Percentiles rank a stretch among this genome's conserved stretches.
phyloP scores from a whole-genome alignment of 345 rosid species.

The Lepidium didymum region DNA sequence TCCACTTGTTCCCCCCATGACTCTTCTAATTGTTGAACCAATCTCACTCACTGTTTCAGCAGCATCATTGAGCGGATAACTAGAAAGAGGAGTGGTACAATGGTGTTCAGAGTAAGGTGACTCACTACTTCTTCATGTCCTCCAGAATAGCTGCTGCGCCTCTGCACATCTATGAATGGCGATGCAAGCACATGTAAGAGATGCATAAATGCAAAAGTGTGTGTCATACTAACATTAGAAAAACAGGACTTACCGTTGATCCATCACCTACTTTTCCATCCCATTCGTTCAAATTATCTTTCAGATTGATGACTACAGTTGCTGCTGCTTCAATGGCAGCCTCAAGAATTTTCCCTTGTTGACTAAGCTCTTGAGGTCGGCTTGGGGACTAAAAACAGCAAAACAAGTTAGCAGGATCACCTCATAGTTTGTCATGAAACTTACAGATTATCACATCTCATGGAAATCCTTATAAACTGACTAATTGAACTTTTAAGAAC shows the following conservation, averaged over 20 bases:
- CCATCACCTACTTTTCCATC: conserved; percentile 96
- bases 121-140: conserved; percentile 77
- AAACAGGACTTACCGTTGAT: conserved; percentile 62
- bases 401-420: background rate
- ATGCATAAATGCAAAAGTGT: background rate
- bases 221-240: background rate
- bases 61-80: conserved; percentile 92
- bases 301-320: conserved; percentile 52
- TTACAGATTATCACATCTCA: background rate
- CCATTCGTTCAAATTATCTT: conserved; percentile 83
- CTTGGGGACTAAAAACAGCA: conserved; percentile 24
- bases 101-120: background rate
- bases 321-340: conserved; percentile 81
- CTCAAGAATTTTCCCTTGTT: conserved; percentile 67
- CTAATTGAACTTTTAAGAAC: too few relatives aligned
- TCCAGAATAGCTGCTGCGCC: conserved; percentile 82
- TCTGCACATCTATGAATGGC: conserved; percentile 51
- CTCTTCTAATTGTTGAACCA: conserved; percentile 73
- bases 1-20: conserved; percentile 98
- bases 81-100: conserved; percentile 14
- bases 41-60: conserved; percentile 83
- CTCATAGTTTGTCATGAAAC: conserved; percentile 32
- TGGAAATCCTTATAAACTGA: background rate
- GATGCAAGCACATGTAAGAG: background rate
- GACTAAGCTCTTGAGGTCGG: conserved; percentile 55